These are phyloP conservation scores for Pisolithus orientalis DNA, from an alignment of 768 basidiomycete species.

Conservation along the genomic window DNA sequence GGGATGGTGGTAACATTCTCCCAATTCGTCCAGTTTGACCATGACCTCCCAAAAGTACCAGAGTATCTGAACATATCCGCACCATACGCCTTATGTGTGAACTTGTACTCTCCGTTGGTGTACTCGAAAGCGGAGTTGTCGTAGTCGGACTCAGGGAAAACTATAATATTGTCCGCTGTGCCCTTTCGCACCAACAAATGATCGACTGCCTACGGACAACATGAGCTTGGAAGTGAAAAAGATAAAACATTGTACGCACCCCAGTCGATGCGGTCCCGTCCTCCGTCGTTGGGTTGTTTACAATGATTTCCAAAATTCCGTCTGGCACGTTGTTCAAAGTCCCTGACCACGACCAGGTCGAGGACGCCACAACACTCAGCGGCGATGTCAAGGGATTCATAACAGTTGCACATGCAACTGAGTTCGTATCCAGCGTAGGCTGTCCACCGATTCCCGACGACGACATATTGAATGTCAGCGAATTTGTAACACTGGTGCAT, in stretches of 20 bases:
- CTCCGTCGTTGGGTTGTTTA: constrained; percentile 49
- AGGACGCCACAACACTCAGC: constrained; percentile 50
- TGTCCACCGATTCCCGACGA: constrained; percentile 54
- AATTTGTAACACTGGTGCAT: constrained; percentile 59
- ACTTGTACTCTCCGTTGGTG: constrained; percentile 60
- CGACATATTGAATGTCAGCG: constrained; percentile 62
- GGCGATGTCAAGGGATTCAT: constrained; percentile 41
- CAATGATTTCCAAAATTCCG: constrained; percentile 70
- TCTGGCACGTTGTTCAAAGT: constrained; percentile 74
- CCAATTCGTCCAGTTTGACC: constrained; percentile 58
- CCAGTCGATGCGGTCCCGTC: constrained; percentile 42
- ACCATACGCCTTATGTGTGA: constrained; percentile 78
- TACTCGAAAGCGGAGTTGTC: constrained; percentile 52
- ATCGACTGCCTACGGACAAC: constrained; percentile 48
- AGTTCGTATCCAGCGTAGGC: constrained; percentile 46
- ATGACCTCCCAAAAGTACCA: constrained; percentile 66
- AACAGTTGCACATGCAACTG: constrained; percentile 42
- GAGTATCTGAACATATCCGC: constrained; percentile 87
- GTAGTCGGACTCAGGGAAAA: constrained; percentile 84
- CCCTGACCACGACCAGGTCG: constrained; percentile 67
- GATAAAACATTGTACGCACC: constrained; percentile 33
- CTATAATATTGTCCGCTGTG: constrained; percentile 63
- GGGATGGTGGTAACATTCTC: constrained; percentile 67
- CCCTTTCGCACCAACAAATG: constrained; percentile 83
- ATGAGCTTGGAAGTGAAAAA: constrained; percentile 3